These are phyloP conservation scores for Candida insectalens DNA, from an alignment of 805 yeast species.

Conservation along the genomic window DNA sequence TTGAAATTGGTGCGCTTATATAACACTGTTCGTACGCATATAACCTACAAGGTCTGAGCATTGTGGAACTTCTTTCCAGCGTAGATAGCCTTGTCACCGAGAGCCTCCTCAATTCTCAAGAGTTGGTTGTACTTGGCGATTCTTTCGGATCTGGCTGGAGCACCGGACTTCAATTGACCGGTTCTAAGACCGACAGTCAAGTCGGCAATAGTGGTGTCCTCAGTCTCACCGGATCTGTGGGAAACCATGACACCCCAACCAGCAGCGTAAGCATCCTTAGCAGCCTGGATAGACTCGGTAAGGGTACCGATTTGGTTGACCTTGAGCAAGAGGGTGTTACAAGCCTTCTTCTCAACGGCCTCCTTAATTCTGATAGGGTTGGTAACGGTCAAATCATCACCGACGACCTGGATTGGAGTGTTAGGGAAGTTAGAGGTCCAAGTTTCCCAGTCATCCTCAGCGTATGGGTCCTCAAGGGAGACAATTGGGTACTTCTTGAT, in stretches of 20 bases:
- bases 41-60: slow-evolving; percentile 25
- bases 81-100: slow-evolving; percentile 94
- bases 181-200: slow-evolving; percentile 95
- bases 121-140: slow-evolving; percentile 98
- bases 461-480: slow-evolving; percentile 97
- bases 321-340: slow-evolving; percentile 90
- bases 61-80: slow-evolving; percentile 90
- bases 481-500: slow-evolving; percentile 92
- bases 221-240: slow-evolving; percentile 99
- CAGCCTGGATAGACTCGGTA: slow-evolving; percentile 94
- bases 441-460: slow-evolving; percentile 99
- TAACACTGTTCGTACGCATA: too few species aligned
- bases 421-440: slow-evolving; percentile 82
- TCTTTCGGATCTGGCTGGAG: slow-evolving; percentile 99
- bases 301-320: slow-evolving; percentile 98
- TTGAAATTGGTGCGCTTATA: too few species aligned
- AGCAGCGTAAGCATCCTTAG: slow-evolving; percentile 88
- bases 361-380: slow-evolving; percentile 91
- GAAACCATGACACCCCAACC: slow-evolving; percentile 99
- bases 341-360: slow-evolving; percentile 95
- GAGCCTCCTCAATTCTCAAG: slow-evolving; percentile 96
- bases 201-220: slow-evolving; percentile 97
- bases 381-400: slow-evolving; percentile 97
- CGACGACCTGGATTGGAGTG: slow-evolving; percentile 82
- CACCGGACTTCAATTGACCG: slow-evolving; percentile 99